Base-by-base conservation (phyloP, 2,329 filamentous ascomycete species). In the Waltergamsia citrina region DNA sequence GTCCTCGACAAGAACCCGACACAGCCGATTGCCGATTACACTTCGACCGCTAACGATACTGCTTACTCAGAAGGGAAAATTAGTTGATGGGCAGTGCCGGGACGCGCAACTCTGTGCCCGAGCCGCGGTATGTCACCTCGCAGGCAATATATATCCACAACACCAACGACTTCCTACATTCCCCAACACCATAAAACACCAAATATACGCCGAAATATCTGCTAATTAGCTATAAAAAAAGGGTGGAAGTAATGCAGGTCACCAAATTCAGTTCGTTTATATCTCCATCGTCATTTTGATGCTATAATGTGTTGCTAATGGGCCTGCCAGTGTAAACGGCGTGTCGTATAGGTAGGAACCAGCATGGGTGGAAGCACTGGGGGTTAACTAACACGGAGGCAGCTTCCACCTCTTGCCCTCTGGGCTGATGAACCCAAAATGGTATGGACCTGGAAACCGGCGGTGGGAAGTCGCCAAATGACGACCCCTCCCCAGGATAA, bases 371-470 rank as follows among this genome's bases (percentile, higher is more conserved):
- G 36, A 26, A 39, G 30, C 37, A 29, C 3, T 14, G 10, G 2
- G 9, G 17, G 20, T n/a, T 22, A 12, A 25, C 18, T 44, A 52
- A 37, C 53, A 35, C 32, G 37, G 12, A 23, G 19, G 40, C 61
- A 69, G 68, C 56, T 72, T 74, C 43, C 73, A 80, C 52, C 69
- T 82, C 38, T 59, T 81, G 32, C 73, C 78, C 18, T 82, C 75
- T 36, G 84, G 84, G 38, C 69, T 88, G 40, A 67, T 88, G 43
- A 84, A 81, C 51, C 78, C 81, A 6, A 62, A 63, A 28, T 83
- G 52, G 42, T 49, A 36, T 29, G 34, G n/a, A n/a, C n/a, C n/a
- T n/a, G n/a, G n/a, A n/a, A n/a, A n/a, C n/a, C n/a, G n/a, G n/a
- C n/a, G n/a, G n/a, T n/a, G n/a, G n/a, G n/a, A n/a, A n/a, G n/a